phyloP scores from a whole-genome alignment of 805 yeast genomes.

The Pichia kluyveri region DNA sequence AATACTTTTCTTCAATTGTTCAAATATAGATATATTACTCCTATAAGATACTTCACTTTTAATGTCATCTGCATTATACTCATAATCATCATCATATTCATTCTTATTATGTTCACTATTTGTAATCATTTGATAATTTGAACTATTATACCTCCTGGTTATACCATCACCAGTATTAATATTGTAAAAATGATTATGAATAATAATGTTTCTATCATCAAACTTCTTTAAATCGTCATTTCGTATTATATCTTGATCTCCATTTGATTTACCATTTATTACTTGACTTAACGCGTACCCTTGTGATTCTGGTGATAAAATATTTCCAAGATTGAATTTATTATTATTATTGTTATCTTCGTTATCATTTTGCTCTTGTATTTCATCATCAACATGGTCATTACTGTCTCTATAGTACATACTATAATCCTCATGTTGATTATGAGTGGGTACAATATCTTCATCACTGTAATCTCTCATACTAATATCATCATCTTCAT shows the following conservation, averaged over 20 bases:
- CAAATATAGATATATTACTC: not conserved
- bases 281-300: constrained; percentile 2
- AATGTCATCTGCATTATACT: too few species aligned
- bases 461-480: constrained; percentile 8
- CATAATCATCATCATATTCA: too few species aligned
- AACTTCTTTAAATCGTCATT: not conserved
- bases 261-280: not conserved
- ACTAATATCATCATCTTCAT: constrained; percentile 11
- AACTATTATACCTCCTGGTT: not conserved
- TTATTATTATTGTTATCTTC: not conserved
- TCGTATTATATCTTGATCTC: not conserved
- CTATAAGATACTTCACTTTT: too few species aligned
- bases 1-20: not conserved
- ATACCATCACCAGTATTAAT: not conserved
- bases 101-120: not conserved
- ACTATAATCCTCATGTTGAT: too few species aligned
- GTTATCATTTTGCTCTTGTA: too few species aligned
- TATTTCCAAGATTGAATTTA: not conserved
- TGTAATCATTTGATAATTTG: not conserved
- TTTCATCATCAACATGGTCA: not conserved
- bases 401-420: too few species aligned
- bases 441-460: not conserved
- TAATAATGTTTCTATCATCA: constrained; percentile 1
- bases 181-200: constrained; percentile 11
- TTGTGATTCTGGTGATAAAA: constrained; percentile 9